These are phyloP conservation scores for Cucurbita ficifolia DNA, from an alignment of 306 rosid genomes.

Conservation along the genomic window DNA sequence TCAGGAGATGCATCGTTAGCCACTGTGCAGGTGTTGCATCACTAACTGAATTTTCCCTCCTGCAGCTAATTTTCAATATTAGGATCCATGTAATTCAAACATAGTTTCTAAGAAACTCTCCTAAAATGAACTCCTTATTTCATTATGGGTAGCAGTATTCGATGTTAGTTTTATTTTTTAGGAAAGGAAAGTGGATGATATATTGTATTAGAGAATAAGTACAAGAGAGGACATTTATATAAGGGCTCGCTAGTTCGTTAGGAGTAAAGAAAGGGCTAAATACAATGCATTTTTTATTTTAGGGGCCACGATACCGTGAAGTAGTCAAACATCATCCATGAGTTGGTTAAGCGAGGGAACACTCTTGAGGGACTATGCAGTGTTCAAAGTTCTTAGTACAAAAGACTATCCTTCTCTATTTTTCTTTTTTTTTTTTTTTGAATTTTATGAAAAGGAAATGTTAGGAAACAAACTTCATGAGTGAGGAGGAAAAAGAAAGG, in stretches of 20 bases:
- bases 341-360: not conserved
- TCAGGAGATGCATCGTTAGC: constrained; percentile 73
- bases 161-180: not conserved
- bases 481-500: not conserved
- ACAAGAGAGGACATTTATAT: not conserved
- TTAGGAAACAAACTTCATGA: no score
- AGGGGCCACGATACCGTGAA: not conserved
- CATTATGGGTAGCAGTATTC: not conserved
- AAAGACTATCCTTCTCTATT: not conserved
- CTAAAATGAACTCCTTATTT: not conserved
- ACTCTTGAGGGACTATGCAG: not conserved
- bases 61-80: not conserved
- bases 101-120: not conserved
- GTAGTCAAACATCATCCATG: not conserved
- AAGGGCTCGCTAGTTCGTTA: not conserved
- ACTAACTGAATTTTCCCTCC: not conserved
- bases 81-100: not conserved
- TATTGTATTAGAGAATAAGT: not conserved
- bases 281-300: not conserved
- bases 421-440: no score
- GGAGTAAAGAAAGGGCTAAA: not conserved
- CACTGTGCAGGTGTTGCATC: constrained; percentile 61
- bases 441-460: not conserved
- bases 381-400: not conserved
- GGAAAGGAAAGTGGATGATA: not conserved